These are phyloP conservation scores for Heritiera fomes DNA, from an alignment of 345 rosid species.

Conservation along the genomic window DNA sequence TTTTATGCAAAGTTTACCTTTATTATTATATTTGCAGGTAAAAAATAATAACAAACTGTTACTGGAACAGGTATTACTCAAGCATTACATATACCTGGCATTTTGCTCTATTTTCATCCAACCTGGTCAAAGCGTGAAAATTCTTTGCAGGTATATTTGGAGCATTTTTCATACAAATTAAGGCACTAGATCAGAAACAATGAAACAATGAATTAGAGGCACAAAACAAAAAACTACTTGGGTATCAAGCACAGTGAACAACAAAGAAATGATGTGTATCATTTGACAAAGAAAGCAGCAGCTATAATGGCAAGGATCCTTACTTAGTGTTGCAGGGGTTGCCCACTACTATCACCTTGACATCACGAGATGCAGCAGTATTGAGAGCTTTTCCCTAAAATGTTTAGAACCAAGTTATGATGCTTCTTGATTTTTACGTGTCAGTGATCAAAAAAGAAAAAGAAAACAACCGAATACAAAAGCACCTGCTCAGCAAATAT, in stretches of 20 bases:
- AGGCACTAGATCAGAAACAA: conserved; percentile 54
- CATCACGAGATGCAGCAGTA: conserved; percentile 81
- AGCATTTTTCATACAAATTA: conserved; percentile 95
- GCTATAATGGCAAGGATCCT: conserved; percentile 25
- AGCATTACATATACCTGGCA: conserved; percentile 66
- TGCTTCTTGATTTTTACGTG: neutral
- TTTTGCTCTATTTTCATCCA: conserved; percentile 97
- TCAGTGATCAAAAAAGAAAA: neutral
- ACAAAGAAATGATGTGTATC: neutral
- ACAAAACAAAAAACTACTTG: neutral
- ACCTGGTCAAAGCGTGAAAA: conserved; percentile 89
- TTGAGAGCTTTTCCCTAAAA: conserved; percentile 87
- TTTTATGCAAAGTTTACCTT: neutral
- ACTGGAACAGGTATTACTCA: neutral
- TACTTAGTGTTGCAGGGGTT: conserved; percentile 99
- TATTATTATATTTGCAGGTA: neutral
- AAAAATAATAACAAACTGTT: neutral
- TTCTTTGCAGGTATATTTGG: conserved; percentile 94
- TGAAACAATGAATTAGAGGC: neutral
- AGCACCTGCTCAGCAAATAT: conserved; percentile 86
- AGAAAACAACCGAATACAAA: neutral
- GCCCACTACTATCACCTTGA: conserved; percentile 94
- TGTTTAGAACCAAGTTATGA: conserved; percentile 14
- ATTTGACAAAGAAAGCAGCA: neutral
- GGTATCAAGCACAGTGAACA: neutral